Evolutionary conservation across 2,329 filamentous ascomycete genomes (phyloP).

Genomic region (Sclerotinia trifoliorum): DNA sequence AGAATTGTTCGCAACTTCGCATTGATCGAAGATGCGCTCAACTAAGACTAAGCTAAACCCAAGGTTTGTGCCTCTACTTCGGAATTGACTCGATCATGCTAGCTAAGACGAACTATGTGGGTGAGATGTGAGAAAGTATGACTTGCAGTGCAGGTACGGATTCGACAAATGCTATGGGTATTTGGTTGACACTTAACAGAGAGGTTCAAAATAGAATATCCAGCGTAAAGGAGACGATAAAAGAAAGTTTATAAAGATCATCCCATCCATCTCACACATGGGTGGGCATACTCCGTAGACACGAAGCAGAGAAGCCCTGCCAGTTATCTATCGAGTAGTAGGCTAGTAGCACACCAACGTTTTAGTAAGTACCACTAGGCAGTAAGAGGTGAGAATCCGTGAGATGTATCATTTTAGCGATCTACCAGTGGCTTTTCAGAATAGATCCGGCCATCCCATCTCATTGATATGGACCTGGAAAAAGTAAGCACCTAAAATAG

Average conservation of each 20-base stretch:
- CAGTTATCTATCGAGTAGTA: background rate
- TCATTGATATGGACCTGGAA: background rate
- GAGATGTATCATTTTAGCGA: background rate
- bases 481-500: background rate
- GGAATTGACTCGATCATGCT: background rate
- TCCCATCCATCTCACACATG: background rate
- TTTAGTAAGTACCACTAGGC: background rate
- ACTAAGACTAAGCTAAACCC: background rate
- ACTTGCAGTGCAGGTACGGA: background rate
- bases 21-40: background rate
- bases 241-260: background rate
- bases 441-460: constrained; percentile 1
- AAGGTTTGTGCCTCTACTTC: background rate
- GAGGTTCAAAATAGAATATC: background rate
- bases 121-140: background rate
- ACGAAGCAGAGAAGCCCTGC: background rate
- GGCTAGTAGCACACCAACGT: background rate
- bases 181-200: no score
- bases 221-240: background rate
- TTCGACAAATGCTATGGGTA: background rate
- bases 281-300: background rate
- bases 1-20: background rate
- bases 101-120: background rate
- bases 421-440: constrained; percentile 1
- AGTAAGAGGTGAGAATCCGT: no score